A percentile compares a stretch with the other conserved stretches of the same genome.
Conservation (phyloP, 2,329 filamentous ascomycete species). For the Bipolaris oryzae region DNA sequence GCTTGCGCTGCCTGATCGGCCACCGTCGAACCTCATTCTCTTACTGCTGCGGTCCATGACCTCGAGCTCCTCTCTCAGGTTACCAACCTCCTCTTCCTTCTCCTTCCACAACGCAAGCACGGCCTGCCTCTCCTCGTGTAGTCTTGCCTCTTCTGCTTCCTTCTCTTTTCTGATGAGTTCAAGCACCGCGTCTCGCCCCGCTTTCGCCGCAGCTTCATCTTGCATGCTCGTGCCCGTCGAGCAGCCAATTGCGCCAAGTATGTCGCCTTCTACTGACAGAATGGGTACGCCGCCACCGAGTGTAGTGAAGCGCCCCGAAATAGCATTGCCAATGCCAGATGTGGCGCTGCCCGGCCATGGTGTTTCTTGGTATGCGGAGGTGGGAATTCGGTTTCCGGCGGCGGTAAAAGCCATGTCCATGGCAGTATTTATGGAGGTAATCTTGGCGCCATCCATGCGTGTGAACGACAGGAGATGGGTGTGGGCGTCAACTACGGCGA, state of each 20-base stretch:
- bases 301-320: conserved; percentile 58
- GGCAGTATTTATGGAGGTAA: conserved; percentile 63
- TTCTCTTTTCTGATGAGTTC: conserved; percentile 31
- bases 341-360: conserved; percentile 57
- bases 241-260: conserved; percentile 61
- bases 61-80: conserved; percentile 27
- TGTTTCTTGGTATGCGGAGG: conserved; percentile 57
- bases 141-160: conserved; percentile 22
- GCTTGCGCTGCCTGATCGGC: conserved; percentile 20
- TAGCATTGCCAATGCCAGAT: conserved; percentile 56
- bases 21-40: conserved; percentile 25
- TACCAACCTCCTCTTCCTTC: conserved; percentile 30
- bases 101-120: conserved; percentile 32
- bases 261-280: conserved; percentile 51
- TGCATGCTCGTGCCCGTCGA: conserved; percentile 61
- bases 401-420: conserved; percentile 66
- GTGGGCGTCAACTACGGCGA: conserved; percentile 53
- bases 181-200: conserved; percentile 57
- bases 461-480: conserved; percentile 53
- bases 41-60: conserved; percentile 28
- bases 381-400: conserved; percentile 58
- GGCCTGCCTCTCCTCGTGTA: conserved; percentile 28
- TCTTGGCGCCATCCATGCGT: conserved; percentile 55
- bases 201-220: conserved; percentile 58
- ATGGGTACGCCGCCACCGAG: conserved; percentile 61